These are phyloP conservation scores for Dendrobium officinale DNA, from an alignment of 106 monocot genomes.

Conservation along the genomic window DNA sequence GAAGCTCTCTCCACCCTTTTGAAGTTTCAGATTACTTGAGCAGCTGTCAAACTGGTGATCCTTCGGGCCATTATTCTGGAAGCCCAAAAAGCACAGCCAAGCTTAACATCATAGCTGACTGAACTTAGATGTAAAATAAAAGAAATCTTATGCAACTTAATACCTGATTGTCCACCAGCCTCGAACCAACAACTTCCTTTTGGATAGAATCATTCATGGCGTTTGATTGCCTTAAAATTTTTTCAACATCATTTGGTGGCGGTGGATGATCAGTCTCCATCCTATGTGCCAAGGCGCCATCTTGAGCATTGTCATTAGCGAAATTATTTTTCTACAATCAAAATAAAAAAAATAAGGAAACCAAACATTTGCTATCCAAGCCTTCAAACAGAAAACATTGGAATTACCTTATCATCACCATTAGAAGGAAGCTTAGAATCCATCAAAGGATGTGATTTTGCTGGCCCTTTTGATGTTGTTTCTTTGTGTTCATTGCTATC, in stretches of 20 bases:
- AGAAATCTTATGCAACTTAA: background rate
- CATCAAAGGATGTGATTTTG: background rate
- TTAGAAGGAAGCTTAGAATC: conserved; percentile 8
- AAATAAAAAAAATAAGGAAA: background rate
- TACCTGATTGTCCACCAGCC: background rate
- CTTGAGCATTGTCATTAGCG: background rate
- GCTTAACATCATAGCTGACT: background rate
- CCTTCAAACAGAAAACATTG: background rate
- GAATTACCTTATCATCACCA: background rate
- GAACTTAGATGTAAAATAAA: background rate
- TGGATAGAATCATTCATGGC: background rate
- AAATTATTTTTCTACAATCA: background rate
- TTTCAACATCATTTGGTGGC: background rate
- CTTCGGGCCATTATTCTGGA: background rate
- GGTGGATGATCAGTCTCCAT: background rate
- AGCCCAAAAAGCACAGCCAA: background rate
- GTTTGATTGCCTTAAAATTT: background rate
- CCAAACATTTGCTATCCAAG: background rate
- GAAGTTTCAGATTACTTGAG: background rate
- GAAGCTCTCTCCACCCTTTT: background rate
- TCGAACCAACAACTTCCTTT: background rate
- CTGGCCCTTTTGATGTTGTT: conserved; percentile 5
- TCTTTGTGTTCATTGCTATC: conserved; percentile 6
- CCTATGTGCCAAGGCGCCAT: background rate
- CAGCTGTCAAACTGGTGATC: background rate